Base-by-base conservation (phyloP, 768 basidiomycete species). In the Amanita inopinata region DNA sequence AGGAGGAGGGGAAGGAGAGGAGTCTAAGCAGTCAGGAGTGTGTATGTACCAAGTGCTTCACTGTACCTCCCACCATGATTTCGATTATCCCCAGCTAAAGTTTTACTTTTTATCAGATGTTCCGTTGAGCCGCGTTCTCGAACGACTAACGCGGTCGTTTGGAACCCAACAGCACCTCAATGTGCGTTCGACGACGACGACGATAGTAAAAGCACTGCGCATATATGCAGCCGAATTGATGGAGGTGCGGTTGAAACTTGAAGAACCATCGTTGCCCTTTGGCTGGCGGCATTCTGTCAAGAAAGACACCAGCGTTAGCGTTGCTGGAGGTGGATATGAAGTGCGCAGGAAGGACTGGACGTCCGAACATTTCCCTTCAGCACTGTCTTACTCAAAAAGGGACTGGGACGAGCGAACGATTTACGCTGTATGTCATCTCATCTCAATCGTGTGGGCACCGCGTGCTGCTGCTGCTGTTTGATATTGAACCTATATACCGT, bases 301-400 rank as follows among this genome's bases (percentile, higher is more conserved):
- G n/a, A n/a, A n/a, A n/a, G 25, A 44, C 33, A 59, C 61, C 19
- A 43, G 55, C n/a, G n/a, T n/a, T n/a, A n/a, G n/a, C n/a, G n/a
- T n/a, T n/a, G n/a, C n/a, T n/a, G n/a, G n/a, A n/a, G 78, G 78
- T 1, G 73, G 75, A 9, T 89, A 82, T 49, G 79, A 88, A 62
- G 60, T 86, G 8, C 70, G 83, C 9, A 61, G 76, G 44, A 74
- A 67, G 45, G 65, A 67, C 45, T 71, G 67, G 71, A 50, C 50
- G 12, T 49, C 22, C 22, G 53, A 48, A 28, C 53, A 39, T 44
- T 50, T 27, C 33, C 54, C 40, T 38, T 58, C 37, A 50, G 51
- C 46, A 31, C 47, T 15, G 46, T 45, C 36, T 4, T 52, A 46
- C 46, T 55, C 45, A 53, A 69, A 52, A 56, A 55, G 19, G 9